These are phyloP conservation scores for Thalassiosira hispida DNA, from an alignment of 352 stramenopile genomes.

Conservation along the genomic window DNA sequence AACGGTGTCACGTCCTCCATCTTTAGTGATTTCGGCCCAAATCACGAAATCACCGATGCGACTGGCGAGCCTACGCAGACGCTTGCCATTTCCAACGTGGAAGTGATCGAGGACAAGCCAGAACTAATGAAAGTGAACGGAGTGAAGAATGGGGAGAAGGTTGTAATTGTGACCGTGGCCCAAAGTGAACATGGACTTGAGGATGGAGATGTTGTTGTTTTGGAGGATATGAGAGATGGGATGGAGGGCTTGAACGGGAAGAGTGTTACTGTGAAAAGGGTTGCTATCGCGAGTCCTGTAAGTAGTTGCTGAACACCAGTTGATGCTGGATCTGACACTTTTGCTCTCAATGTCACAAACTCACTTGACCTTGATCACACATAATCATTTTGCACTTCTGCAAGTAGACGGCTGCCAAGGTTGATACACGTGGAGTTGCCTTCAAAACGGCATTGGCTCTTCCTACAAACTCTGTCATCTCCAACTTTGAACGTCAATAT, in stretches of 20 bases:
- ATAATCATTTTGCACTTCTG: background rate
- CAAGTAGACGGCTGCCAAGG: slow-evolving; percentile 51
- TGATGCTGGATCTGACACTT: background rate
- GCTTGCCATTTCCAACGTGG: slow-evolving; percentile 60
- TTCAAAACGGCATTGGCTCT: slow-evolving; percentile 63
- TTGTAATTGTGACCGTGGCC: slow-evolving; percentile 66
- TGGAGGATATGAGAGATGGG: slow-evolving; percentile 63
- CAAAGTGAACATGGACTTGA: slow-evolving; percentile 70
- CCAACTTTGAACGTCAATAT: slow-evolving; percentile 68
- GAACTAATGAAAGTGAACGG: slow-evolving; percentile 56
- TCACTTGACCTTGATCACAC: slow-evolving; percentile 17
- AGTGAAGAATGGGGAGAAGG: slow-evolving; percentile 50
- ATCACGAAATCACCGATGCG: slow-evolving; percentile 64
- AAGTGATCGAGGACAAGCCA: slow-evolving; percentile 56
- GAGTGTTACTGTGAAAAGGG: slow-evolving; percentile 56
- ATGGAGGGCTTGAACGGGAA: slow-evolving; percentile 61
- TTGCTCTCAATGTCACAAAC: background rate
- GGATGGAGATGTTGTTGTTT: slow-evolving; percentile 61
- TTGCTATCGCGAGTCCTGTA: slow-evolving; percentile 62
- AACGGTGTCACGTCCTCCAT: slow-evolving; percentile 92
- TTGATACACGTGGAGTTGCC: slow-evolving; percentile 62
- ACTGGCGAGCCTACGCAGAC: slow-evolving; percentile 65
- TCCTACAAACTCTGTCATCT: slow-evolving; percentile 51
- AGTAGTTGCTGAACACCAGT: slow-evolving; percentile 13
- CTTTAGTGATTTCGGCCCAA: slow-evolving; percentile 94